Percentiles rank a stretch among this genome's conserved stretches.
Conservation (phyloP, 805 yeast species). For the Monosporozyma aquatica region DNA sequence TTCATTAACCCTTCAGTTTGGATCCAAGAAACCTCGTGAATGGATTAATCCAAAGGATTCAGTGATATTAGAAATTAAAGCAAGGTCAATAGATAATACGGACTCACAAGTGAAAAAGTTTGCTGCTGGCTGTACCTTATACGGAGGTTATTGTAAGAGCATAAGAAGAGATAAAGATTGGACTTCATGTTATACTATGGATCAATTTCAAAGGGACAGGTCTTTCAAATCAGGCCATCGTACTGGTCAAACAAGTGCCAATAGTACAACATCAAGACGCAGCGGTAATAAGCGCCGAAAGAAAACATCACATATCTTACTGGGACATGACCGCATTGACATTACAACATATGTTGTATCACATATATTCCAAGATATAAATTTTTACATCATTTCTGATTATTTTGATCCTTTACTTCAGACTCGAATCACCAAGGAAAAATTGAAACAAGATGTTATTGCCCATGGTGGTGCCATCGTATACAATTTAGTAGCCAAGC, state of each 20-base stretch:
- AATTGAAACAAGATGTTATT: conserved; percentile 33
- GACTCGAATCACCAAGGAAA: conserved; percentile 27
- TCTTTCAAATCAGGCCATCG: neutral
- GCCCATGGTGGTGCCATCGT: conserved; percentile 45
- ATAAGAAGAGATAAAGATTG: conserved; percentile 63
- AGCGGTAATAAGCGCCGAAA: conserved; percentile 25
- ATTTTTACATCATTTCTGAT: conserved; percentile 50
- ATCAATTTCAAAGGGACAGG: conserved; percentile 33
- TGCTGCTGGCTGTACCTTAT: conserved; percentile 59
- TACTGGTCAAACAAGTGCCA: neutral
- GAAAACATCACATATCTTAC: conserved; percentile 16
- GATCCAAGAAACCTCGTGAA: conserved; percentile 49
- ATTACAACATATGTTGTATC: conserved; percentile 13
- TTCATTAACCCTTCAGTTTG: conserved; percentile 38
- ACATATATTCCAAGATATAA: conserved; percentile 36
- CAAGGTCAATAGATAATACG: conserved; percentile 55
- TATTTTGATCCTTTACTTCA: conserved; percentile 17
- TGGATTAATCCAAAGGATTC: conserved; percentile 80
- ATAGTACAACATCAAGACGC: neutral
- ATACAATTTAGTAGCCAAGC: conserved; percentile 26
- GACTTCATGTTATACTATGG: conserved; percentile 44
- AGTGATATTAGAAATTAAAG: conserved; percentile 73
- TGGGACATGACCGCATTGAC: conserved; percentile 4
- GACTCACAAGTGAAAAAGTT: conserved; percentile 38
- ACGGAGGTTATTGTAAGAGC: conserved; percentile 63